Base-by-base conservation (phyloP, 2,329 filamentous ascomycete genomes). In the Rugonectria rugulosa region DNA sequence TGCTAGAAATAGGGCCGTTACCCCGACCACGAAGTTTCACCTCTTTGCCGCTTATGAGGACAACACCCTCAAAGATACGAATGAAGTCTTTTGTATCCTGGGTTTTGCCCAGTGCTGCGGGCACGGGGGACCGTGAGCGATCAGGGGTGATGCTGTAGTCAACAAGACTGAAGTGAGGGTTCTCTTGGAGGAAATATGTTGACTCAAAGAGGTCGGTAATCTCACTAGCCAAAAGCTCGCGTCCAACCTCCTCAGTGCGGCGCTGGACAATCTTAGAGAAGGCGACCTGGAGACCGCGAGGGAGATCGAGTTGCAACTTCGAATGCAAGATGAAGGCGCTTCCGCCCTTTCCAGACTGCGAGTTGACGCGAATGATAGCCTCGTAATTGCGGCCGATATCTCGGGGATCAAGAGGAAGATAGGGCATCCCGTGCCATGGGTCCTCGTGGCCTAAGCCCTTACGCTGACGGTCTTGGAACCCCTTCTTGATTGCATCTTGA, bases 351-450 rank as follows among this genome's bases (percentile, higher is more conserved):
- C 94, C 95, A 67, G 87, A 91, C 74, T 98, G n/a, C n/a, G n/a
- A n/a, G n/a, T 98, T 99, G 83, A 98, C 94, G 57, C 94, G 90
- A 71, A 98, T 98, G 71, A 98, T 89, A 56, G 94, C 94, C 77
- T 98, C 93, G n/a, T n/a, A 98, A n/a, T 88, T 97, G 53, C 94
- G 88, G 45, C 94, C 94, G 62, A 98, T 97, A 70, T 98, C 94
- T 69, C 90, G 83, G 5, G 94, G 94, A 70, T 98, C 94, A 67
- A 98, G 84, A 11, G 94, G 94, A 44, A 98, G 88, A 72, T 98
- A 98, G 1, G 94, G 94, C 31, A 97, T 83, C 65, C n/a, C n/a
- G n/a, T 90, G 79, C 94, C 94, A 98, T 32, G 77, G 79, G 68
- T 88, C 85, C 53, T 94, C 86, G 69, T 83, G 78, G 5, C 75